phyloP scores from a whole-genome alignment of 140 eudicot species.

The Bidens hawaiensis region DNA sequence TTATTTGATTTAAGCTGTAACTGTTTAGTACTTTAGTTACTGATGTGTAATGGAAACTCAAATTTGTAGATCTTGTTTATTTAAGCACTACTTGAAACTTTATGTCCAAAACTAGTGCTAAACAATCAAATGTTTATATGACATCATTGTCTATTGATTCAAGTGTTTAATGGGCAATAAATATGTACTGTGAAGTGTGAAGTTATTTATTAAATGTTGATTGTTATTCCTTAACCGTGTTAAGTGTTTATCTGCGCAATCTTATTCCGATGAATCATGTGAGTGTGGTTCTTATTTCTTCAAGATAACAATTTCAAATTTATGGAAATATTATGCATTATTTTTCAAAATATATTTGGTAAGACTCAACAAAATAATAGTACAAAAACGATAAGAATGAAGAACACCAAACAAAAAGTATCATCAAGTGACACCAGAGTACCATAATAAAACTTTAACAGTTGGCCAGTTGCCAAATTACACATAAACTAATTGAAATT shows the following conservation, averaged over 20 bases:
- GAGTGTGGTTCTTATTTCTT: background rate
- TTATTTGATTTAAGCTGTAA: background rate
- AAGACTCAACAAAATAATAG: too few relatives aligned
- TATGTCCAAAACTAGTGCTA: constrained; percentile 1
- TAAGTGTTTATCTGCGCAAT: background rate
- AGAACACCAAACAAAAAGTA: too few relatives aligned
- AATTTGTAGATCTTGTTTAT: too few relatives aligned
- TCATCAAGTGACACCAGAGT: too few relatives aligned
- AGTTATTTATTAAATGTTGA: background rate
- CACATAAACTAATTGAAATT: too few relatives aligned
- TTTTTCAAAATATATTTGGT: background rate
- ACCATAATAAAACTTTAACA: too few relatives aligned
- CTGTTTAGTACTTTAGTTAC: too few relatives aligned
- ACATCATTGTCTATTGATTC: background rate
- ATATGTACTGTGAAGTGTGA: background rate
- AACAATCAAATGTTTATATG: background rate
- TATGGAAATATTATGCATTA: too few relatives aligned
- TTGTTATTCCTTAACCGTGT: background rate
- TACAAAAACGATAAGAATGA: too few relatives aligned
- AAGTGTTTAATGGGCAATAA: background rate
- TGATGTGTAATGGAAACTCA: too few relatives aligned
- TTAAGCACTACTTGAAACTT: background rate
- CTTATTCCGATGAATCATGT: background rate
- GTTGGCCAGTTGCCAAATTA: too few relatives aligned
- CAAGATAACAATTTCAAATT: background rate